Evolutionary conservation across 495 filamentous ascomycete genomes (phyloP), one percentile per base, ranked within the genome.

Genomic region (Trichocladium antarcticum): DNA sequence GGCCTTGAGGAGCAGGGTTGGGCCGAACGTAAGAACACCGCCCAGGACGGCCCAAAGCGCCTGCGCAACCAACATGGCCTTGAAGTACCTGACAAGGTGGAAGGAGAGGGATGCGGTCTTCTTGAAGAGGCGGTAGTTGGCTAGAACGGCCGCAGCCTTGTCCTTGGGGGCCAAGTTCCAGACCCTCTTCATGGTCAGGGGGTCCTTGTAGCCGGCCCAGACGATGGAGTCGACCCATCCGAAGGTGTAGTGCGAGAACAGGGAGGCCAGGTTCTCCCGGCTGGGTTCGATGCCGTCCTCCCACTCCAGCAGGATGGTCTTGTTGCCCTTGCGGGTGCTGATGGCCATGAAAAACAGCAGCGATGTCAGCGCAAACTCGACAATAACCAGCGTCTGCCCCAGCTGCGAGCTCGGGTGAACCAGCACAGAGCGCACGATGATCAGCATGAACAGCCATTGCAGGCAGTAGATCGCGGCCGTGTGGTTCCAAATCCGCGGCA

Each of bases 141-240:
- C 75, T 32, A 96, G 69, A 24, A 96, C 75, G 1, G 70, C 67
- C 38, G 81, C 82, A 27, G 92, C 87, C 62, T 96, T 93, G 63
- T 97, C 89, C 52, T 81, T 86, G 16, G 87, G 77, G 12, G 84
- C 71, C 56, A 97, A 65, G 60, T 96, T 95, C 93, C 93, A 97
- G 16, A 99, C 85, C 61, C 89, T 81, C 17, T 78, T 62, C 17
- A 96, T 72, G 54, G 87, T 86, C 31, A 92, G 73, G 0, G 89
- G 80, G 57, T 92, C 85, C 56, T 75, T 81, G 67, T 87, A 99
- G n/a, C 92, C 93, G 55, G 86, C 79, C 78, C 81, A 84, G 40
- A 99, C 80, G 49, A 99, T 81, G 1, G 83, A 63, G 64, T 97
- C 89, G 28, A 97, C 75, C 93, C 93, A 99, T 10, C 76, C 64